Base-by-base conservation (phyloP, 805 yeast genomes). In the Candida suzukii region DNA sequence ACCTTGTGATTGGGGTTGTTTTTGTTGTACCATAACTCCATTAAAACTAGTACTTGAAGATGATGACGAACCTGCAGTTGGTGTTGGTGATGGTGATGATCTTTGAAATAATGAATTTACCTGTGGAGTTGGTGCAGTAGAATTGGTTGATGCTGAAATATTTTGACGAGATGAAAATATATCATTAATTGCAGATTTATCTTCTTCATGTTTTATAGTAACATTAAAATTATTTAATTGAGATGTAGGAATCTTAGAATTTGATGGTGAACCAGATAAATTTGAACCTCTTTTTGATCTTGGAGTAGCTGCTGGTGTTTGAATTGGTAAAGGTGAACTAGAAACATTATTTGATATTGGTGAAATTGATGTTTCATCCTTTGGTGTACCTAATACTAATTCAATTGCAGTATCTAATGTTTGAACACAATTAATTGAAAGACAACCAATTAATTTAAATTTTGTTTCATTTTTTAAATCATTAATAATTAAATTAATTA, bases 321-420 rank as follows among this genome's bases (percentile, higher is more conserved):
- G 32, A 29, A 14, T 27, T 12, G 29, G n/a, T n/a, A n/a, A n/a
- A n/a, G n/a, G n/a, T n/a, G n/a, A n/a, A n/a, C n/a, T n/a, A n/a
- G n/a, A n/a, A n/a, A n/a, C n/a, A n/a, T n/a, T n/a, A n/a, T n/a
- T n/a, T n/a, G n/a, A n/a, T n/a, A n/a, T n/a, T n/a, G n/a, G n/a
- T n/a, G n/a, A n/a, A n/a, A n/a, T n/a, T n/a, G n/a, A n/a, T 30
- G 25, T 6, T 14, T 31, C 35, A 4, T 12, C 19, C 22, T 31
- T 31, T 35, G 82, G 65, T 21, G 65, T 67, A n/a, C 81, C 74
- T 39, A 83, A 53, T n/a, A 83, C 73, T 35, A 79, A 66, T 38
- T 79, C 74, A 14, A 82, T 65, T 0, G 88, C 74, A 51, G 66
- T 61, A 51, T 83, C 90, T 27, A 81, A 52, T 24, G 78, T 61